Percentiles rank a stretch among this genome's conserved stretches.
Conservation (phyloP, 805 yeast genomes). For the Debaryomyces prosopidis region DNA sequence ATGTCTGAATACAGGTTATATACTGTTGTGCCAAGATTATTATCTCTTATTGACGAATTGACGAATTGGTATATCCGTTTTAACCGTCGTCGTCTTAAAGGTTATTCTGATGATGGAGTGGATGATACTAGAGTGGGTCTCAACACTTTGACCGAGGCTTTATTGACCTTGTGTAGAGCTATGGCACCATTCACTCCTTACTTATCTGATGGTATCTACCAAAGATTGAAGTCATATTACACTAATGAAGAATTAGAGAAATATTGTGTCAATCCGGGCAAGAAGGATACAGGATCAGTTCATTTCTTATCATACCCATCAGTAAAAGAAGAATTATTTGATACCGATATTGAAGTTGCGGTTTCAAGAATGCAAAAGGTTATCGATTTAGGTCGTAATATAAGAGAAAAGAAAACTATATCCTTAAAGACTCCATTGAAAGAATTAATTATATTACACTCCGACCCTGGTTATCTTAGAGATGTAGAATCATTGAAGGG, state of each 20-base stretch:
- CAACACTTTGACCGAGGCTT: conserved; percentile 87
- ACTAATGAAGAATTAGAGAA: conserved; percentile 55
- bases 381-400: conserved; percentile 92
- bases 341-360: conserved; percentile 80
- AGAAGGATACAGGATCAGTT: conserved; percentile 74
- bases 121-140: conserved; percentile 85
- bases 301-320: conserved; percentile 92
- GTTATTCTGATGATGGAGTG: conserved; percentile 70
- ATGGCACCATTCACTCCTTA: conserved; percentile 99
- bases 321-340: conserved; percentile 77
- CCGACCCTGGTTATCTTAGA: conserved; percentile 68
- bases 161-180: conserved; percentile 85
- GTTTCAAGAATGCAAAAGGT: conserved; percentile 96
- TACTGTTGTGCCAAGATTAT: conserved; percentile 92
- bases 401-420: conserved; percentile 93
- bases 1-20: conserved; percentile 88
- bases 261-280: conserved; percentile 37
- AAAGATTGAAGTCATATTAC: conserved; percentile 64
- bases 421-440: conserved; percentile 94
- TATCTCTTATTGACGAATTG: conserved; percentile 86
- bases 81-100: conserved; percentile 97
- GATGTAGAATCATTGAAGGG: conserved; percentile 77
- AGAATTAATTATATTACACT: conserved; percentile 80
- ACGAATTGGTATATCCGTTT: conserved; percentile 99
- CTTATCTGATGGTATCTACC: conserved; percentile 87